Evolutionary conservation across 2,329 filamentous ascomycete species (phyloP).

Genomic region (Epichloe elymi): DNA sequence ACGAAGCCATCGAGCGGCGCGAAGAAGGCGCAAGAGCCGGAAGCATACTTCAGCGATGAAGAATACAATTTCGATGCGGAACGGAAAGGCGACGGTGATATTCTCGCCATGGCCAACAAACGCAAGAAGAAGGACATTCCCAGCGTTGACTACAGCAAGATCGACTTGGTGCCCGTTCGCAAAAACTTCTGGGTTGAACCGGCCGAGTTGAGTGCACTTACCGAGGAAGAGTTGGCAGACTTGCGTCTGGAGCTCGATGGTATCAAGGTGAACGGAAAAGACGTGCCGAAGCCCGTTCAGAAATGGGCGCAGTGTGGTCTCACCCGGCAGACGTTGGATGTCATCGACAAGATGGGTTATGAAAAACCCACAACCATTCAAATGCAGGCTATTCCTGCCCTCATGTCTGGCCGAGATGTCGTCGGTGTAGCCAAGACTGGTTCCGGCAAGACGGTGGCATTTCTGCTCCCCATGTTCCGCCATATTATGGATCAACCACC

Average conservation of each 20-base stretch:
- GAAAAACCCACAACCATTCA: constrained; percentile 89
- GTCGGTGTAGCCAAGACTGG: constrained; percentile 96
- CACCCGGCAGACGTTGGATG: constrained; percentile 73
- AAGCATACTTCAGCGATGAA: constrained; percentile 82
- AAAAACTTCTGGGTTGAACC: constrained; percentile 95
- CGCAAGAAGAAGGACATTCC: constrained; percentile 96
- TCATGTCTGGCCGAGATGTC: constrained; percentile 93
- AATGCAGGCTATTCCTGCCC: constrained; percentile 82
- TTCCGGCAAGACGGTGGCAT: constrained; percentile 94
- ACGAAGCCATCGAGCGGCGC: constrained; percentile 21
- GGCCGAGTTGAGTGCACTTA: constrained; percentile 68
- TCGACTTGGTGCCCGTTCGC: constrained; percentile 72
- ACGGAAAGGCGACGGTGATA: constrained; percentile 32
- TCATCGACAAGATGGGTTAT: constrained; percentile 70
- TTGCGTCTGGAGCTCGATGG: constrained; percentile 81
- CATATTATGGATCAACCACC: constrained; percentile 91
- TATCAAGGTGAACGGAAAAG: constrained; percentile 81
- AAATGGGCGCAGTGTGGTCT: constrained; percentile 96
- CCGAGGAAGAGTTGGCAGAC: constrained; percentile 68
- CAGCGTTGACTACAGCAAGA: constrained; percentile 70
- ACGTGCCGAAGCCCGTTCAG: constrained; percentile 84
- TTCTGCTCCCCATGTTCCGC: constrained; percentile 90
- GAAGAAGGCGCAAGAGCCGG: constrained; percentile 52
- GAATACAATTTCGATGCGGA: constrained; percentile 47
- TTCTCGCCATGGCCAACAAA: constrained; percentile 44